Percentiles rank a stretch among this genome's conserved stretches.
Evolutionary conservation across 441 rosid genomes (phyloP).

Genomic region (Mallotus repandus): DNA sequence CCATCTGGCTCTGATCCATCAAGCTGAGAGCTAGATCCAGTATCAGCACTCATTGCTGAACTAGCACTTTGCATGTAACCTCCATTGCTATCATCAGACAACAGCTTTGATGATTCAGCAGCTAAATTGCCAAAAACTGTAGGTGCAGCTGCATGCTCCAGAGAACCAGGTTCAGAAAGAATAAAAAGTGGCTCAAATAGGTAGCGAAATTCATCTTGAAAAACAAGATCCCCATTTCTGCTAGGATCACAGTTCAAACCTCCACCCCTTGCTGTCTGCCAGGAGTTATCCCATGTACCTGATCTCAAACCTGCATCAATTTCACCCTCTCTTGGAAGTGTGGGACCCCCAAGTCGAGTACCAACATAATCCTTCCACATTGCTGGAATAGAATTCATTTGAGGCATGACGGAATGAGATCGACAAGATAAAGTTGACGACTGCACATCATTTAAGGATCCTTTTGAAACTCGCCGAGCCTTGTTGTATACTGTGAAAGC

Average conservation of each 20-base stretch:
- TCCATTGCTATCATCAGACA: slow-evolving; percentile 67
- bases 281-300: slow-evolving; percentile 86
- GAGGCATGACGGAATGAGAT: slow-evolving; percentile 65
- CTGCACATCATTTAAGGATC: slow-evolving; percentile 60
- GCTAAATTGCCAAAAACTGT: slow-evolving; percentile 47
- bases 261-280: slow-evolving; percentile 83
- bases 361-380: slow-evolving; percentile 94
- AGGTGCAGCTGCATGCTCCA: slow-evolving; percentile 81
- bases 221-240: slow-evolving; percentile 74
- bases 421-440: slow-evolving; percentile 64
- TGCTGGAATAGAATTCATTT: slow-evolving; percentile 65
- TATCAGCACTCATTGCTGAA: slow-evolving; percentile 55
- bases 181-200: slow-evolving; percentile 98
- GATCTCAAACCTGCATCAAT: slow-evolving; percentile 81
- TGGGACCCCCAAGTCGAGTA: slow-evolving; percentile 78
- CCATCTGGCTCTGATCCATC: slow-evolving; percentile 73
- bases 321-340: slow-evolving; percentile 90
- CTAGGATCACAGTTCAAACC: slow-evolving; percentile 76
- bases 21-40: slow-evolving; percentile 68
- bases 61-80: slow-evolving; percentile 56
- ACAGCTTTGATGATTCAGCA: slow-evolving; percentile 60
- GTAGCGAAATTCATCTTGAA: slow-evolving; percentile 68
- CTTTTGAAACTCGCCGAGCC: slow-evolving; percentile 88
- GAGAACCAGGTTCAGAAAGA: slow-evolving; percentile 96
- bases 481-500: slow-evolving; percentile 98